Evolutionary conservation across 805 yeast species (phyloP), one percentile per base, ranked within the genome.

Genomic region (Groenewaldozyma tartarivorans): DNA sequence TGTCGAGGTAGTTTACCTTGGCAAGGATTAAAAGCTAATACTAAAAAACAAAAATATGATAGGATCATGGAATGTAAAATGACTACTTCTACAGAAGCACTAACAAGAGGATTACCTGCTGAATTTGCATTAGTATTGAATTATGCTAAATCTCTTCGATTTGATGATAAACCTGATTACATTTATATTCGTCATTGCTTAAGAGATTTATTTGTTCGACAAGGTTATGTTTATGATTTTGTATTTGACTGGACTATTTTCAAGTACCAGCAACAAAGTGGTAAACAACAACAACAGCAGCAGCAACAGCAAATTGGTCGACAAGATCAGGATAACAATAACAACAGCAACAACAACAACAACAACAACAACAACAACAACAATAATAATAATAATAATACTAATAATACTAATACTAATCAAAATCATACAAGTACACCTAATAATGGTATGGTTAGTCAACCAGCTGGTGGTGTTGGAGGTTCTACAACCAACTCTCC

Each of bases 21-120:
- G 98, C 98, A 92, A 68, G 98, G 98, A 20, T 71, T 92, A 51
- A 90, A 92, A 62, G 98, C 98, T 4, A 96, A 96, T 50, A 88
- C 95, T 32, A 92, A 92, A 69, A 90, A 92, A 67, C 96, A 90
- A 63, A 90, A 92, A 65, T 90, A 90, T 64, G 96, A 90, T 66
- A 75, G 96, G 47, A 92, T 90, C 54, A 79, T 90, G 79, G 96
- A 90, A 61, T 85, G 84, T 69, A 90, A 90, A 63, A 77, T 88
- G 77, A 77, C 94, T 38, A 85, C 95, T 5, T 81, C 94, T 20
- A 75, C 88, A 32, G 92, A 84, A 56, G 74, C 78, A 11, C 72
- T 90, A 53, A 88, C 96, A 48, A 77, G 85, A 55, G 97, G 97
- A 5, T 73, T 92, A 52, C 98, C 98, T 17, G 71, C 73, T 38